Evolutionary conservation across 257 asterid genomes (phyloP).

Genomic region (Asclepias syriaca): DNA sequence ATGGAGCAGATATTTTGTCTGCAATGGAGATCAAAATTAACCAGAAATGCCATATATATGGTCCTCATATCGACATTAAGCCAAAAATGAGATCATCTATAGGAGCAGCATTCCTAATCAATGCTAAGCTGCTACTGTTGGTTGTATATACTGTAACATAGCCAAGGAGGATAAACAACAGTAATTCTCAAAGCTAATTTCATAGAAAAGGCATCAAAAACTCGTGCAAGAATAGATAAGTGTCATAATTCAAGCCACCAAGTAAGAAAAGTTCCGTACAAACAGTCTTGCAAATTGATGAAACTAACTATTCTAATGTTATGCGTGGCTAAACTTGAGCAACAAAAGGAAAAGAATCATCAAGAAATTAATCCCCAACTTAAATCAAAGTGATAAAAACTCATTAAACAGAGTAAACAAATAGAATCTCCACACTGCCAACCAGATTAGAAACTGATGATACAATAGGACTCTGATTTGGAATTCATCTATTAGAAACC

Average conservation of each 20-base stretch:
- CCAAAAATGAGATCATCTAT: neutral
- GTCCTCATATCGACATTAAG: neutral
- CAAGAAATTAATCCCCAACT: neutral
- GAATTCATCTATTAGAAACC: neutral
- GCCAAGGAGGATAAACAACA: neutral
- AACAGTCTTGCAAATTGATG: neutral
- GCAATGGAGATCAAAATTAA: neutral
- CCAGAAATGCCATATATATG: neutral
- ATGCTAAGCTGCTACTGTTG: neutral
- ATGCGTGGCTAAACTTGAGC: neutral
- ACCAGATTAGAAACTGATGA: neutral
- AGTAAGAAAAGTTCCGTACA: no score
- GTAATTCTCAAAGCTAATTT: neutral
- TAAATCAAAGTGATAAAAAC: neutral
- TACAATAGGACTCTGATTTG: neutral
- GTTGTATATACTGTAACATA: neutral
- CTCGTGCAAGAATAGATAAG: no score
- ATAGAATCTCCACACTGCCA: neutral
- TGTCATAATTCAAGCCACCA: no score
- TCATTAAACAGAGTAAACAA: neutral
- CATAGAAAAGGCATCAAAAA: no score
- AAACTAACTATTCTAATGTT: neutral
- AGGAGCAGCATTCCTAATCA: constrained; percentile 1
- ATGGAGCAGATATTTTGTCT: neutral
- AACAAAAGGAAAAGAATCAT: neutral